Base-by-base conservation (phyloP, 2,329 filamentous ascomycete species). In the Fusarium veterinarium region DNA sequence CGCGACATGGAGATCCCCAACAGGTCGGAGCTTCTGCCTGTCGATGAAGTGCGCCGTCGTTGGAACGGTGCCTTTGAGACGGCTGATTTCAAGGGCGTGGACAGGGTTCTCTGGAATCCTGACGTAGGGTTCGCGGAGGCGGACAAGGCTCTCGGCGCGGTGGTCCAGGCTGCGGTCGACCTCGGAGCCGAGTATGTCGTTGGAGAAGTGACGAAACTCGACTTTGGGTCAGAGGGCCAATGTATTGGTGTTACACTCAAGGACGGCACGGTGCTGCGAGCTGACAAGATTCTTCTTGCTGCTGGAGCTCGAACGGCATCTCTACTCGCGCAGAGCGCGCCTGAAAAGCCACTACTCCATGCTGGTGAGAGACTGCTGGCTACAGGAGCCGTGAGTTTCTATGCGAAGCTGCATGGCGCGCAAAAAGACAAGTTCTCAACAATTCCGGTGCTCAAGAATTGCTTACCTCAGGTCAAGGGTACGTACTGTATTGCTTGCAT, bases 81-180 rank as follows among this genome's bases (percentile, higher is more conserved):
- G 48, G 85, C 89, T 37, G 84, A 90, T 67, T 90, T 90, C 75
- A 84, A 83, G 11, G 87, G 83, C 12, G 84, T 89, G 49, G 86
- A 87, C 67, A 85, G 86, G 71, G 83, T 90, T 23, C 83, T 89
- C 28, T 84, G 87, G 72, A 91, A 91, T 80, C 86, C 86, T 67
- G 86, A 84, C 37, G 89, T 88, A 77, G 89, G 89, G 4, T 91
- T 88, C 84, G 88, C 85, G 23, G 86, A 88, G 56, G 89, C 89
- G 17, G 88, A 88, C 62, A 87, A 89, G 77, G 84, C 86, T 41
- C 79, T 91, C 52, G 80, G 82, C 56, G 87, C 87, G 17, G 85
- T 91, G 19, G 88, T 88, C 11, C 85, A 86, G 64, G 83, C 83
- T 56, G 85, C 84, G 30, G 75, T 90, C 13, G 83, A 86, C 58